Conservation (phyloP, 2,329 filamentous ascomycete species). For the Claviceps capensis region DNA sequence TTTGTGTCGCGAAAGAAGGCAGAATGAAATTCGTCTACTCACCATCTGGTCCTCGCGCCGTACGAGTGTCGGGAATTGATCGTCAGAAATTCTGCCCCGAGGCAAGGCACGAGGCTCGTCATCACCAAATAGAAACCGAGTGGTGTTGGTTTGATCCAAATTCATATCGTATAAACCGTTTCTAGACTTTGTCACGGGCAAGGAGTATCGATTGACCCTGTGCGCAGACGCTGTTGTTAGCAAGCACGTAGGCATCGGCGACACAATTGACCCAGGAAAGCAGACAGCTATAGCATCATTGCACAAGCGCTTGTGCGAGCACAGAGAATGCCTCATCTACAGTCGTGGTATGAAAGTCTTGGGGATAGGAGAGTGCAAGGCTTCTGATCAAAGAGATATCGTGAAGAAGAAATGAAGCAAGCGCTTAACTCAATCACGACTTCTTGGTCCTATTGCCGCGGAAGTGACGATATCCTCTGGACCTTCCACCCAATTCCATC, state of each 20-base stretch:
- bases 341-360: background rate
- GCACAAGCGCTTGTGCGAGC: background rate
- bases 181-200: constrained; percentile 68
- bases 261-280: background rate
- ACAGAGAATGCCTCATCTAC: background rate
- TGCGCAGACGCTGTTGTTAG: constrained; percentile 10
- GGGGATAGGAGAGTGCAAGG: background rate
- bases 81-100: constrained; percentile 50
- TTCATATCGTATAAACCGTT: constrained; percentile 53
- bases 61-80: constrained; percentile 76
- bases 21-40: constrained; percentile 15
- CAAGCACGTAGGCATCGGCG: background rate
- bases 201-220: constrained; percentile 82
- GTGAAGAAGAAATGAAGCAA: background rate
- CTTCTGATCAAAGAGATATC: background rate
- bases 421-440: background rate
- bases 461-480: background rate
- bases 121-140: constrained; percentile 74
- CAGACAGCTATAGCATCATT: background rate
- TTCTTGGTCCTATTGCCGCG: background rate
- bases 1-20: background rate
- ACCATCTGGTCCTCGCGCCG: constrained; percentile 48
- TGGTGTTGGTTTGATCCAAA: constrained; percentile 72
- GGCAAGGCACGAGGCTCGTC: constrained; percentile 45
- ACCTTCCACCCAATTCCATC: background rate